Percentiles rank a stretch among this genome's conserved stretches.
Evolutionary conservation across 768 basidiomycete species (phyloP).

Genomic region (Stropharia rugosoannulata): DNA sequence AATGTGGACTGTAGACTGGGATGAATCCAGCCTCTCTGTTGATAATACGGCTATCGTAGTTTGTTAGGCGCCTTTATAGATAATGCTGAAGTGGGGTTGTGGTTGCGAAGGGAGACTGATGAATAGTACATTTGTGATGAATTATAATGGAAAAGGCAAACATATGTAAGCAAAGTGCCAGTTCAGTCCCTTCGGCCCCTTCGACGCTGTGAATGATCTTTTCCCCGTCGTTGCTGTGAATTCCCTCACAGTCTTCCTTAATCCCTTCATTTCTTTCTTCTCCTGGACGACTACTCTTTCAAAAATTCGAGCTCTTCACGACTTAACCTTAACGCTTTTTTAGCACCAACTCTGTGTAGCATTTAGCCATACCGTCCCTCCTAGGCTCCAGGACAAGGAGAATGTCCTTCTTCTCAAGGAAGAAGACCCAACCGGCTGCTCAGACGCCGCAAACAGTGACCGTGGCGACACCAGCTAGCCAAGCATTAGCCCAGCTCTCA

Average conservation of each 20-base stretch:
- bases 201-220: slow-evolving; percentile 7
- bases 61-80: not conserved
- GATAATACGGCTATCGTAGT: not conserved
- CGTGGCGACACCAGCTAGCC: slow-evolving; percentile 61
- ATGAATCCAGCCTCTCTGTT: not conserved
- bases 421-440: slow-evolving; percentile 64
- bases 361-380: slow-evolving; percentile 68
- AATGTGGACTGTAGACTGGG: not conserved
- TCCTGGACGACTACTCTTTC: slow-evolving; percentile 4
- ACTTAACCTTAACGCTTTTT: slow-evolving; percentile 11
- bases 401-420: slow-evolving; percentile 95
- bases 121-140: slow-evolving; percentile 11
- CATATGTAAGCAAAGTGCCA: slow-evolving; percentile 22
- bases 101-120: slow-evolving; percentile 16
- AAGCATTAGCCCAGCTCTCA: slow-evolving; percentile 61
- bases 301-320: not conserved
- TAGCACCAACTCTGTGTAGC: slow-evolving; percentile 15
- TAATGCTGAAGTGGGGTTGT: not conserved
- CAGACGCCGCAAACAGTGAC: slow-evolving; percentile 49
- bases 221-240: slow-evolving; percentile 6
- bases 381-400: slow-evolving; percentile 59
- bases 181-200: slow-evolving; percentile 5
- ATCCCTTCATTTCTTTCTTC: slow-evolving; percentile 4
- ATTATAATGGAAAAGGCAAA: slow-evolving; percentile 21
- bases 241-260: not conserved